Evolutionary conservation across 352 stramenopile species (phyloP).

Genomic region (Pythium rishiriense): DNA sequence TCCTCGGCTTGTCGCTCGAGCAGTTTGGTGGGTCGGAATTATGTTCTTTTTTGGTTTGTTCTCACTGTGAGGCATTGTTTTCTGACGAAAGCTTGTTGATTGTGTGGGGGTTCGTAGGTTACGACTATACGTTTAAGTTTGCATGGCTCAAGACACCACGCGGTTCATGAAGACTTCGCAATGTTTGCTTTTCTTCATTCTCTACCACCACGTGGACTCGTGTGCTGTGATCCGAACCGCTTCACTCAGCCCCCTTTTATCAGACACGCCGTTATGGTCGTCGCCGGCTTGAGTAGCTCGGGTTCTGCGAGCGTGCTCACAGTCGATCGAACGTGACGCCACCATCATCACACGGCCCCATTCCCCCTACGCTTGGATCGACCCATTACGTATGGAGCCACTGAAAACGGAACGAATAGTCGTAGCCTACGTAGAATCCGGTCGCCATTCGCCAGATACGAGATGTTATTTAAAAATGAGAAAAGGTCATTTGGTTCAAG

Average conservation of each 20-base stretch:
- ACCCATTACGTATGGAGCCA: not conserved
- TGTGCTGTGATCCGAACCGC: no score
- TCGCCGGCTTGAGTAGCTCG: no score
- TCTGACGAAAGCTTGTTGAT: not conserved
- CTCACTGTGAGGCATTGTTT: not conserved
- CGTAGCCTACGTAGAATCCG: not conserved
- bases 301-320: no score
- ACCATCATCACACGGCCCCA: no score
- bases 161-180: not conserved
- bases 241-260: no score
- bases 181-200: not conserved
- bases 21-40: slow-evolving; percentile 8
- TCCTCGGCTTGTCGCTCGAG: slow-evolving; percentile 14
- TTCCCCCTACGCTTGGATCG: no score
- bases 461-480: no score
- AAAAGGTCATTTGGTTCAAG: not conserved
- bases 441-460: not conserved
- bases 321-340: no score
- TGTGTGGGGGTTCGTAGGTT: not conserved
- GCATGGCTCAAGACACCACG: slow-evolving; percentile 7
- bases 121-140: slow-evolving; percentile 23
- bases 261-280: no score
- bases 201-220: no score
- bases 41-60: not conserved
- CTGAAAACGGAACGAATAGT: slow-evolving; percentile 4